phyloP scores from a whole-genome alignment of 2,329 filamentous ascomycete genomes.

The Penicillium griseofulvum region DNA sequence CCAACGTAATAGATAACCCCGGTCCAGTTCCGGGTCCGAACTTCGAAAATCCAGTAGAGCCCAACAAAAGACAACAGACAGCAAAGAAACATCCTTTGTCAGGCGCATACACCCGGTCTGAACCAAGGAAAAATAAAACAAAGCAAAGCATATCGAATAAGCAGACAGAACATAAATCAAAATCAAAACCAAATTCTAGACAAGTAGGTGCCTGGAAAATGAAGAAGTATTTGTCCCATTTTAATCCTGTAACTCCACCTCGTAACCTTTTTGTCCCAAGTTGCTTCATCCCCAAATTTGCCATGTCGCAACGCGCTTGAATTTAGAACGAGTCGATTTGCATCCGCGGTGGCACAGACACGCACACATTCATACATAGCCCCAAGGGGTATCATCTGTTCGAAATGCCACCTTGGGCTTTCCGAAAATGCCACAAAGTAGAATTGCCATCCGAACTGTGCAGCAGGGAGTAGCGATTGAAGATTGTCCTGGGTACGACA shows the following conservation, averaged over 20 bases:
- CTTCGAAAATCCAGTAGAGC: neutral
- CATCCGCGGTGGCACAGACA: neutral
- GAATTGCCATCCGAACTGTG: neutral
- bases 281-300: neutral
- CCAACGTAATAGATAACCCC: constrained; percentile 1
- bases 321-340: neutral
- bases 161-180: neutral
- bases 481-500: neutral
- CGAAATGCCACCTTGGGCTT: neutral
- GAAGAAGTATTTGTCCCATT: neutral
- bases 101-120: neutral
- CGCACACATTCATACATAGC: neutral
- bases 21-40: neutral
- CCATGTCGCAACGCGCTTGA: neutral
- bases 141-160: neutral
- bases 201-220: neutral
- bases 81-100: neutral
- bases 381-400: neutral
- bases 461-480: neutral
- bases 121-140: neutral
- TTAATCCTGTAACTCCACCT: neutral
- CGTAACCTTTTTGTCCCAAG: neutral
- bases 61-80: neutral
- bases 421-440: neutral
- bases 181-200: neutral